A percentile compares a stretch with the other conserved stretches of the same genome.
Evolutionary conservation across 176 grass and related monocot genomes (phyloP).

Genomic region (Avena sativa): DNA sequence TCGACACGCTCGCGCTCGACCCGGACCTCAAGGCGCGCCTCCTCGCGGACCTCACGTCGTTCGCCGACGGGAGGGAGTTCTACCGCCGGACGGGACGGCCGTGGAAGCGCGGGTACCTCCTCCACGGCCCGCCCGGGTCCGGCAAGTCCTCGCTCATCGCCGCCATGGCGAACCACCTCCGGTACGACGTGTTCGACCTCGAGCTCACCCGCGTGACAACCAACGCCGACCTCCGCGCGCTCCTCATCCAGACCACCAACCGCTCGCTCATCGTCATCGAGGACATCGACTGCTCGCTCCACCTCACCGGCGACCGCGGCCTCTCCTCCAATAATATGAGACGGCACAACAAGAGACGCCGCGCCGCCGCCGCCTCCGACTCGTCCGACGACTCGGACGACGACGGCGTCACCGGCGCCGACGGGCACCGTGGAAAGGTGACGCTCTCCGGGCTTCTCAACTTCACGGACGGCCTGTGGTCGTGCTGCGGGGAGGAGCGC

Average conservation of each 20-base stretch:
- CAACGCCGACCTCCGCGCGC: slow-evolving; percentile 82
- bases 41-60: slow-evolving; percentile 74
- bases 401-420: not conserved
- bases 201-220: slow-evolving; percentile 83
- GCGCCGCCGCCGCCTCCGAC: slow-evolving; percentile 46
- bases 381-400: slow-evolving; percentile 71
- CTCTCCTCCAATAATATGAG: slow-evolving; percentile 35
- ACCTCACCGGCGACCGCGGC: slow-evolving; percentile 79
- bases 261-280: slow-evolving; percentile 93
- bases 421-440: slow-evolving; percentile 55
- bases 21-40: slow-evolving; percentile 68
- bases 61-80: slow-evolving; percentile 73
- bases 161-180: slow-evolving; percentile 92
- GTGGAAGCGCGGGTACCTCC: slow-evolving; percentile 93
- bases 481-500: slow-evolving; percentile 95
- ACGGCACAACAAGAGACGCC: slow-evolving; percentile 54
- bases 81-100: slow-evolving; percentile 79
- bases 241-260: slow-evolving; percentile 90
- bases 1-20: slow-evolving; percentile 90
- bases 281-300: slow-evolving; percentile 98
- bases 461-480: slow-evolving; percentile 98
- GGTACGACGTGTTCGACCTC: slow-evolving; percentile 93
- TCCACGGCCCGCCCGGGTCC: slow-evolving; percentile 78
- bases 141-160: slow-evolving; percentile 97
- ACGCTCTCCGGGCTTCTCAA: slow-evolving; percentile 92